Evolutionary conservation across 306 rosid genomes (phyloP), one percentile per base, ranked within the genome.

Genomic region (Corylus americana): DNA sequence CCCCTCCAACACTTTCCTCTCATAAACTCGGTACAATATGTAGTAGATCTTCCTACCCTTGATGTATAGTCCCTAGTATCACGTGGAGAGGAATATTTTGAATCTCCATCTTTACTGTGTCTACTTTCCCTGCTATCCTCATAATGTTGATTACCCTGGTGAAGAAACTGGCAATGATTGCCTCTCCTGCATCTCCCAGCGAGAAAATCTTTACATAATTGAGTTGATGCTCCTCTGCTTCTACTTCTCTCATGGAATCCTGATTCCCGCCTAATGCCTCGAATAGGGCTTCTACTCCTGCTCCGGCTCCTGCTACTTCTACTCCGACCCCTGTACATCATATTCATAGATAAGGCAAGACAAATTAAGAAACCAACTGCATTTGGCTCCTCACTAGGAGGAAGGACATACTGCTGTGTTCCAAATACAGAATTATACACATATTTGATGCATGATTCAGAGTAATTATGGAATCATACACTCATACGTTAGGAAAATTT

Each of bases 101-200:
- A 83, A 75, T 87, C 86, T 70, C 89, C 90, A 51, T 83, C 92
- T 80, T 96, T 93, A 87, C 89, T 83, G 80, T 81, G 82, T 83
- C 91, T 91, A 77, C 77, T 75, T 69, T 93, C 99, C 97, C 92
- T 87, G 89, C 81, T 89, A 81, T 90, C 92, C 61, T 91, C 97
- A 63, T 81, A 84, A 84, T 66, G 86, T 82, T 86, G 87, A 77
- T 73, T 75, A 82, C 85, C 94, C 81, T 87, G 90, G 69, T 94
- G 98, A 78, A 87, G 87, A 86, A 95, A 89, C 68, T 82, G 89
- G 79, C 98, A 92, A 72, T 77, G 88, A 74, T 81, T 84, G 54
- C 97, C 98, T 88, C 96, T 86, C 83, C 99, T 89, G 86, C 99
- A 95, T 84, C 90, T 93, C 55, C 98, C 99, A 79, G 87, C 83